Percentiles rank a stretch among this genome's conserved stretches.
Conservation (phyloP, 345 rosid species). For the Ceriops decandra region DNA sequence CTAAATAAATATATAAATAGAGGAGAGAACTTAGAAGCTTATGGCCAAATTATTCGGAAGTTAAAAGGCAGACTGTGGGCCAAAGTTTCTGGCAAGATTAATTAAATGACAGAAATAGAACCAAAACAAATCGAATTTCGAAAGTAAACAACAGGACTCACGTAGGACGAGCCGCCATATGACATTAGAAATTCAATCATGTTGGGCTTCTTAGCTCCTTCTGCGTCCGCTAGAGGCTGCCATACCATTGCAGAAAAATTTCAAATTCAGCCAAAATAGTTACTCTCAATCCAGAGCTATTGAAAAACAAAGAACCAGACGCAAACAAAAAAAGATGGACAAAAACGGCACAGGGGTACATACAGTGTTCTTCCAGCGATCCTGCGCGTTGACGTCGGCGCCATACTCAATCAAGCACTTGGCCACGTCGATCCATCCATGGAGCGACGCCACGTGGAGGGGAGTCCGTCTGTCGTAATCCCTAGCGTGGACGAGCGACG, state of each 20-base stretch:
- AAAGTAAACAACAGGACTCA: slow-evolving; percentile 38
- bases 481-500: slow-evolving; percentile 74
- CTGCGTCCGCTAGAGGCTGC: slow-evolving; percentile 98
- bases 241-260: slow-evolving; percentile 16
- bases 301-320: neutral
- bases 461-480: slow-evolving; percentile 94
- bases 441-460: slow-evolving; percentile 93
- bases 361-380: slow-evolving; percentile 99
- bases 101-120: no score
- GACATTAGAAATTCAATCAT: slow-evolving; percentile 76
- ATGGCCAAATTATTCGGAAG: no score
- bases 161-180: slow-evolving; percentile 87
- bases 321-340: neutral
- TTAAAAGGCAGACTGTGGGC: no score
- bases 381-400: slow-evolving; percentile 99
- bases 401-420: slow-evolving; percentile 79
- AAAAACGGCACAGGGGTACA: neutral
- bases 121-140: no score
- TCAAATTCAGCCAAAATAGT: no score
- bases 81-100: no score
- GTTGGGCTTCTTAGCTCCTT: slow-evolving; percentile 78
- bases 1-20: no score
- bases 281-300: neutral
- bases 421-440: slow-evolving; percentile 90
- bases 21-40: no score